Conservation (phyloP, 352 stramenopile genomes). For the Phytophthora boehmeriae region DNA sequence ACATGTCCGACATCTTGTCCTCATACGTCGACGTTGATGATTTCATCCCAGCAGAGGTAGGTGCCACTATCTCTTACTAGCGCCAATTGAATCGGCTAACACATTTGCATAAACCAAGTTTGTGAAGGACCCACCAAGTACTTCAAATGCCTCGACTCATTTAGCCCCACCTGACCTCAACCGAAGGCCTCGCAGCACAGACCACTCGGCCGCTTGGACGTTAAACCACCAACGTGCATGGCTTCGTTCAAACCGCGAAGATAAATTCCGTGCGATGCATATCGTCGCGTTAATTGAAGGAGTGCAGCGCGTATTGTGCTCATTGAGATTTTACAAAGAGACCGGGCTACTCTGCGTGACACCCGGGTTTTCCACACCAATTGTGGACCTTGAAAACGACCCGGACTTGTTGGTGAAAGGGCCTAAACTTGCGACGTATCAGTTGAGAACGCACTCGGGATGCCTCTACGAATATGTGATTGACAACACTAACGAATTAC, state of each 20-base stretch:
- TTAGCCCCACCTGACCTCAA: slow-evolving; percentile 27
- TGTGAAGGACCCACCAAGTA: slow-evolving; percentile 12
- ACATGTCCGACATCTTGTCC: slow-evolving; percentile 25
- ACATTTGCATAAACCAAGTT: slow-evolving; percentile 9
- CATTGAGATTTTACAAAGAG: slow-evolving; percentile 54
- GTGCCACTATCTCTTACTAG: neutral
- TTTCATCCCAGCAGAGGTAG: slow-evolving; percentile 41
- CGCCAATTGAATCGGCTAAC: neutral
- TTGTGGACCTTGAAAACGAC: slow-evolving; percentile 41
- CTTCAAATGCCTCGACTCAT: slow-evolving; percentile 19
- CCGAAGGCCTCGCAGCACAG: slow-evolving; percentile 23
- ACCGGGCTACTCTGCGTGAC: slow-evolving; percentile 57
- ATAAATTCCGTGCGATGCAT: slow-evolving; percentile 68
- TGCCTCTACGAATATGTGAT: slow-evolving; percentile 64
- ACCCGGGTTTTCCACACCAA: slow-evolving; percentile 57
- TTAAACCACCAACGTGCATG: slow-evolving; percentile 39
- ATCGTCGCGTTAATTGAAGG: slow-evolving; percentile 49
- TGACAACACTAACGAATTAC: slow-evolving; percentile 62
- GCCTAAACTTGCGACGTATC: slow-evolving; percentile 54
- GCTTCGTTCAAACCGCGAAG: slow-evolving; percentile 55
- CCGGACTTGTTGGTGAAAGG: slow-evolving; percentile 39
- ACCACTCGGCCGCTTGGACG: slow-evolving; percentile 28
- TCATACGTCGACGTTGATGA: slow-evolving; percentile 66
- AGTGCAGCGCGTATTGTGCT: slow-evolving; percentile 50
- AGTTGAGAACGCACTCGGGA: slow-evolving; percentile 31